These are phyloP conservation scores for Lophium mytilinum DNA, from an alignment of 495 filamentous ascomycete species.

Conservation along the genomic window DNA sequence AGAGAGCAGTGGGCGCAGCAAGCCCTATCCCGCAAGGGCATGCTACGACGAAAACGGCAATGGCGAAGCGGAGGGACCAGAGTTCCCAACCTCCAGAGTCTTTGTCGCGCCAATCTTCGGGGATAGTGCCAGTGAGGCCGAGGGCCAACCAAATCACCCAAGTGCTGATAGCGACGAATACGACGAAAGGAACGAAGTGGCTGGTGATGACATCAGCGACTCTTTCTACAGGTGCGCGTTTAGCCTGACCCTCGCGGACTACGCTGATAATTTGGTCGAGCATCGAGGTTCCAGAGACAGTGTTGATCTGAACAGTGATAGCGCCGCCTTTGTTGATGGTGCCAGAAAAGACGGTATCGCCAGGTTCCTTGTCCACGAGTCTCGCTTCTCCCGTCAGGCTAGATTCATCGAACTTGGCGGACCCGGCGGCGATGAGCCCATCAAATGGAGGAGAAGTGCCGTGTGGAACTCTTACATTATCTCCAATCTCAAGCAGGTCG, in stretches of 20 bases:
- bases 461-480: slow-evolving; percentile 65
- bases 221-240: slow-evolving; percentile 77
- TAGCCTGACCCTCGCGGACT: slow-evolving; percentile 84
- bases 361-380: slow-evolving; percentile 59
- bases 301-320: slow-evolving; percentile 60
- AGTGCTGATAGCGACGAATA: slow-evolving; percentile 68
- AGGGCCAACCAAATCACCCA: slow-evolving; percentile 79
- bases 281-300: slow-evolving; percentile 71
- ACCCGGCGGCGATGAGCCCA: slow-evolving; percentile 57
- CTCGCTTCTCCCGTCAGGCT: slow-evolving; percentile 84
- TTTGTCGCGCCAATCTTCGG: slow-evolving; percentile 56
- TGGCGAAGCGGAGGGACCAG: slow-evolving; percentile 86
- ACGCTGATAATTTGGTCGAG: slow-evolving; percentile 85
- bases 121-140: slow-evolving; percentile 59
- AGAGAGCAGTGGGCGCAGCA: slow-evolving; percentile 86
- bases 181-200: slow-evolving; percentile 85
- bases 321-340: slow-evolving; percentile 76
- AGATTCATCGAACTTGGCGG: slow-evolving; percentile 76
- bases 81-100: slow-evolving; percentile 71
- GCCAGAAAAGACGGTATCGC: slow-evolving; percentile 73
- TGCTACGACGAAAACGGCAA: slow-evolving; percentile 89
- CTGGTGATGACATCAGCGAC: slow-evolving; percentile 76
- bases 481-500: slow-evolving; percentile 78
- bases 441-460: slow-evolving; percentile 83
- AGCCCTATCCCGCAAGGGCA: slow-evolving; percentile 91